Base-by-base conservation (phyloP, 176 grass and related monocot species). In the Miscanthus lutarioriparius region DNA sequence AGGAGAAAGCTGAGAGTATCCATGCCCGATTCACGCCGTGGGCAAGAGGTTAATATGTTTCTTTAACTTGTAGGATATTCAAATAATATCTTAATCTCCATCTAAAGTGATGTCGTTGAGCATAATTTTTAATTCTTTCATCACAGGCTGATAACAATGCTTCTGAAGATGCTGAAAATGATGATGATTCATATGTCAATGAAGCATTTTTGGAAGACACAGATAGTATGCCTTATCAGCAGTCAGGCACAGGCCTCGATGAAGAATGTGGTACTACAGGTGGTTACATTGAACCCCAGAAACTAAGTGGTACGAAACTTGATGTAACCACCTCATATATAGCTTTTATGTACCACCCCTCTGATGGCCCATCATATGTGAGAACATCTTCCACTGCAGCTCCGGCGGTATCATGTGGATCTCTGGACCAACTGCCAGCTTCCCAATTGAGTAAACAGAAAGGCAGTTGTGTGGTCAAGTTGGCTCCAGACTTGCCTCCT, bases 401-500 rank as follows among this genome's bases (percentile, higher is more conserved):
- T 37, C 65, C 61, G 4, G 65, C 38, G 36, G 23, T 75, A 59
- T 61, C 64, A 37, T n/a, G 70, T 83, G 67, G 69, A 30, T 84
- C 67, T 41, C 74, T 87, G 75, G 78, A 84, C 27, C 76, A 80
- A 67, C 78, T 71, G 39, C 79, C 82, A 45, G 67, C 82, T 75
- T 86, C 74, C 49, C 89, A 83, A 68, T 68, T 64, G 45, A 49
- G 78, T 85, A 89, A 86, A 88, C 81, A 89, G 74, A 88, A 91
- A 85, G 89, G 91, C 66, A 88, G 80, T 39, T 58, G 84, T 45
- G 89, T 98, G 39, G 96, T 98, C 84, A 94, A 94, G 77, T 87
- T 98, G 84, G 96, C 96, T 68, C 96, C 96, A 79, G 93, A 91
- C 71, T 89, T 98, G 86, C 96, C 96, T 81, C 87, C 96, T 47